phyloP scores from a whole-genome alignment of 495 filamentous ascomycete genomes.

The Penicillium mononematosum region DNA sequence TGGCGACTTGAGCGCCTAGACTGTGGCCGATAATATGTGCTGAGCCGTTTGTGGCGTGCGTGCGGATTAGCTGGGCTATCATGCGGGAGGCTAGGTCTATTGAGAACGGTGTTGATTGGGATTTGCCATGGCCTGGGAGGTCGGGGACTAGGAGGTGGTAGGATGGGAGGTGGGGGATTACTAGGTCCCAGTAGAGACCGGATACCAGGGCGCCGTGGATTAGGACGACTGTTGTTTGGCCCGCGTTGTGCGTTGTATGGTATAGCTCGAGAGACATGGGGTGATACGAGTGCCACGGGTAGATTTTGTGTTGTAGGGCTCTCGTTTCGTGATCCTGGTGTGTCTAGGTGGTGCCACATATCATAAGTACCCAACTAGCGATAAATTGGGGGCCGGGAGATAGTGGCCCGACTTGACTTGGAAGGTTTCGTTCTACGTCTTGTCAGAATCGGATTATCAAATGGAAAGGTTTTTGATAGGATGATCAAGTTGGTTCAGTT shows the following conservation, averaged over 20 bases:
- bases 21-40: conserved; percentile 20
- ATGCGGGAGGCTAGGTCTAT: conserved; percentile 9
- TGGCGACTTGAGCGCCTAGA: conserved; percentile 18
- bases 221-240: conserved; percentile 15
- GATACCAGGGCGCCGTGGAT: conserved; percentile 21
- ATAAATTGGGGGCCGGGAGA: no score
- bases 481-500: no score
- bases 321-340: no score
- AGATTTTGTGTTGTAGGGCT: no score
- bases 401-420: no score
- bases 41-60: conserved; percentile 7
- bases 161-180: conserved; percentile 14
- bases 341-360: no score
- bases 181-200: conserved; percentile 15
- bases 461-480: no score
- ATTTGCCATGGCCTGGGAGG: conserved; percentile 22
- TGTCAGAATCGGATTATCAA: no score
- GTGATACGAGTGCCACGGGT: background rate
- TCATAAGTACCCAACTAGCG: no score
- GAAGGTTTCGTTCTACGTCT: no score
- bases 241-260: conserved; percentile 3
- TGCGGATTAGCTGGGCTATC: conserved; percentile 8
- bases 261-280: background rate
- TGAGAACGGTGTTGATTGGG: conserved; percentile 10
- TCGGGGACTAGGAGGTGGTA: conserved; percentile 24